Base-by-base conservation (phyloP, 2,329 filamentous ascomycete genomes). In the Nigrospora osmanthi region DNA sequence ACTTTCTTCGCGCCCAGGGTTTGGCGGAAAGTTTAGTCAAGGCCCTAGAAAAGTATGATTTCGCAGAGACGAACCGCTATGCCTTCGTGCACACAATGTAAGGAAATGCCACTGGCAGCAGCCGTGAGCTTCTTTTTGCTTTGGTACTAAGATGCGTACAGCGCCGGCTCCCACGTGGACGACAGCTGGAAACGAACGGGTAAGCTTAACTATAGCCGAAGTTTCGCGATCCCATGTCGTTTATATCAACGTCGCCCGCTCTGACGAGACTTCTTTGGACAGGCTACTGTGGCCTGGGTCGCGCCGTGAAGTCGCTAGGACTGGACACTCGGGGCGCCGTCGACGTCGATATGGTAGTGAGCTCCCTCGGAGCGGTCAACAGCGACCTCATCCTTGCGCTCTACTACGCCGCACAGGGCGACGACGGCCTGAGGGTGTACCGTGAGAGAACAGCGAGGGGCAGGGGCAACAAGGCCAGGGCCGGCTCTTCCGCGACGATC, bases 41-140 rank as follows among this genome's bases (percentile, higher is more conserved):
- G 5, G 90, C 87, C 42, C 65, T 97, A 6, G 65, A 75, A 17
- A 81, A 79, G 31, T 97, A 94, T 62, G 89, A 97, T 62, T 97
- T 95, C 58, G 75, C 78, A 3, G 73, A 77, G 48, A 95, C 91
- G 1, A 63, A 66, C 11, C 68, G 78, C 31, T 75, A 94, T 51
- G 85, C 80, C 2, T 95, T 98, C 61, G 79, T 97, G 7, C 89
- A 95, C 61, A 85, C 85, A 9, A 87, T 94, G 85, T 89, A 66
- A 64, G 82, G 58, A n/a, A 12, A 11, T 14, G 10, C 39, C 36
- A 31, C 6, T 28, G 23, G 23, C 23, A 28, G 23, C 23, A 38
- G 32, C 33, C 42, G 33, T 37, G 23, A 17, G 17, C 40, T 23
- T 17, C 39, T 30, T 42, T 44, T 33, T 35, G 17, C 37, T 40